Conservation (phyloP, 345 rosid species). For the Salix brachista region DNA sequence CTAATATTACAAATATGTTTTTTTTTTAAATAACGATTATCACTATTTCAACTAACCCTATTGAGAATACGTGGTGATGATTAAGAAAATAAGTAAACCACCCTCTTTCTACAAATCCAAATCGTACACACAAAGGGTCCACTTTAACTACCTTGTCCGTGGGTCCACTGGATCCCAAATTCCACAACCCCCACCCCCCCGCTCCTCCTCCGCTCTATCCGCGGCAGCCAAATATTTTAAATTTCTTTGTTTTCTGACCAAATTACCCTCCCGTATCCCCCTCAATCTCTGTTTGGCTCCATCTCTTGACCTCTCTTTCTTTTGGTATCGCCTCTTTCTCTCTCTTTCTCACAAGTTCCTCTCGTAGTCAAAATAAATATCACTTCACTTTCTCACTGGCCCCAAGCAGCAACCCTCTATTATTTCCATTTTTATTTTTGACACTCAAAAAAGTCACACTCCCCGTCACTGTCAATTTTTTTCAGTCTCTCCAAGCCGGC, state of each 20-base stretch:
- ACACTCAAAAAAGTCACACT: neutral
- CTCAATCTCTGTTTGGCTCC: conserved; percentile 13
- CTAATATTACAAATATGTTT: too few relatives aligned
- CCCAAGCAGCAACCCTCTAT: neutral
- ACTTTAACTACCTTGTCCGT: neutral
- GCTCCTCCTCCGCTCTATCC: conserved; percentile 27
- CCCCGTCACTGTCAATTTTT: conserved; percentile 14
- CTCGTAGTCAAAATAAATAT: neutral
- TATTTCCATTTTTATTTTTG: conserved; percentile 9
- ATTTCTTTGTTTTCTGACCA: neutral
- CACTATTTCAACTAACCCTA: too few relatives aligned
- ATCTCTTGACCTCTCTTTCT: neutral
- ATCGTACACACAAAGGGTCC: neutral
- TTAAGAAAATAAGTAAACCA: too few relatives aligned
- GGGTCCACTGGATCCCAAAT: neutral
- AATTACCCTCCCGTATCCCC: conserved; percentile 25
- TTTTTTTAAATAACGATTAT: too few relatives aligned
- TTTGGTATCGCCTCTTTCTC: neutral
- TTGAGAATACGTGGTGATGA: too few relatives aligned
- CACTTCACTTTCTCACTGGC: neutral
- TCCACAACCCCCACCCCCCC: neutral
- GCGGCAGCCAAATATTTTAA: conserved; percentile 28
- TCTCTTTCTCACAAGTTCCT: neutral
- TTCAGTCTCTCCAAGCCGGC: conserved; percentile 13
- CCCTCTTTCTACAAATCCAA: too few relatives aligned